phyloP scores from a whole-genome alignment of 495 filamentous ascomycete species.

The Penicillium simplicissimum region DNA sequence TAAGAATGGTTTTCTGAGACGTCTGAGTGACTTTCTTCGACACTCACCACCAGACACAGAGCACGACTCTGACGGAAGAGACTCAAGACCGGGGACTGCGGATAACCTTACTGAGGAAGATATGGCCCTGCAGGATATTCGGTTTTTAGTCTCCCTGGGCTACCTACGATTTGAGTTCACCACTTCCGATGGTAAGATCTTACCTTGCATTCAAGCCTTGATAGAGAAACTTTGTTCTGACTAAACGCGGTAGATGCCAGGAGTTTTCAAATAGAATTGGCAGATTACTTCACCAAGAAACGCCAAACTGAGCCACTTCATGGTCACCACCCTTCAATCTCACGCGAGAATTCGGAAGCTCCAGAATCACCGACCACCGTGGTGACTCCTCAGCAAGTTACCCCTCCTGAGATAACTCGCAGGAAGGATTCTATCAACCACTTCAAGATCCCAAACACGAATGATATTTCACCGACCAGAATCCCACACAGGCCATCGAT shows the following conservation, averaged over 20 bases:
- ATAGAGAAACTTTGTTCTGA: background rate
- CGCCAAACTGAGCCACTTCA: background rate
- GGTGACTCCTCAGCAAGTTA: background rate
- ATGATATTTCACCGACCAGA: background rate
- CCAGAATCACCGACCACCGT: background rate
- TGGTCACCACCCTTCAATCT: background rate
- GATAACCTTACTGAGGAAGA: background rate
- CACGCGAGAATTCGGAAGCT: background rate
- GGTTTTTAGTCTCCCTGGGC: background rate
- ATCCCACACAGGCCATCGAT: background rate
- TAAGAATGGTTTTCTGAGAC: background rate
- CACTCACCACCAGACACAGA: background rate
- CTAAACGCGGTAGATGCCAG: background rate
- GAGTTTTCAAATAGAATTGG: background rate
- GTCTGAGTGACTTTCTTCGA: background rate
- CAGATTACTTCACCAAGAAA: background rate
- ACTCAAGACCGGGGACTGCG: background rate
- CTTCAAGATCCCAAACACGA: background rate
- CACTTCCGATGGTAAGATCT: background rate
- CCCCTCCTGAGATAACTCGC: background rate
- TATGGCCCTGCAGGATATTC: background rate
- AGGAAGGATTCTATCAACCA: background rate
- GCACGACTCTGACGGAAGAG: background rate
- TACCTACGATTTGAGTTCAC: slow-evolving; percentile 2
- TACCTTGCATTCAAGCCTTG: background rate